phyloP scores from a whole-genome alignment of 129 eudicot genomes.

The Artemisia tridentata region DNA sequence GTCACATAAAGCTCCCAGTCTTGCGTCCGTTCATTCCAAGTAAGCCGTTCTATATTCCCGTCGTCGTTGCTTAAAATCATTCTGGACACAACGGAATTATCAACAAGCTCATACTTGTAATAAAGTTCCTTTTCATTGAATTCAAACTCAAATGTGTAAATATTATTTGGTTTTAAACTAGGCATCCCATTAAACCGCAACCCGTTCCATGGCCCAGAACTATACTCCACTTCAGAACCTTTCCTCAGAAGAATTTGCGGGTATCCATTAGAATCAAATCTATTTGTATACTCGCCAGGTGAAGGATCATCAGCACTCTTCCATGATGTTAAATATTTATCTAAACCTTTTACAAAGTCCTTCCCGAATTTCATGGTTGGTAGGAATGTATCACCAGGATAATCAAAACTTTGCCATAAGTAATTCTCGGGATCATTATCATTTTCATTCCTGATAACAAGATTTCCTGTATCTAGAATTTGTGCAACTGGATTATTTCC shows the following conservation, averaged over 20 bases:
- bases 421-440: constrained; percentile 11
- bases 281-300: constrained; percentile 39
- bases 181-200: constrained; percentile 37
- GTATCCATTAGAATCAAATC: constrained; percentile 48
- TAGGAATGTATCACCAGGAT: constrained; percentile 47
- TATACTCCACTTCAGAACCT: constrained; percentile 31
- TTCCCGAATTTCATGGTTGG: constrained; percentile 59
- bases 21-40: constrained; percentile 16
- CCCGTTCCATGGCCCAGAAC: constrained; percentile 68
- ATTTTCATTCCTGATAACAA: constrained; percentile 30
- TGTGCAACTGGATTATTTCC: constrained; percentile 40
- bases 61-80: constrained; percentile 30
- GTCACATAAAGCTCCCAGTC: constrained; percentile 24
- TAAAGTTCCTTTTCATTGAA: constrained; percentile 17
- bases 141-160: constrained; percentile 32
- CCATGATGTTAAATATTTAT: constrained; percentile 51
- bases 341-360: constrained; percentile 30
- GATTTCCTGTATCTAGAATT: constrained; percentile 60
- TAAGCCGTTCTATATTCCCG: constrained; percentile 33
- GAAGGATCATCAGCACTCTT: constrained; percentile 50
- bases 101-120: constrained; percentile 33
- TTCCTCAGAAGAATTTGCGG: constrained; percentile 40
- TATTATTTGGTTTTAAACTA: constrained; percentile 22
- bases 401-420: constrained; percentile 73
- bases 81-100: constrained; percentile 25